Base-by-base conservation (phyloP, 495 filamentous ascomycete genomes). In the Clavariopsis aquatica region DNA sequence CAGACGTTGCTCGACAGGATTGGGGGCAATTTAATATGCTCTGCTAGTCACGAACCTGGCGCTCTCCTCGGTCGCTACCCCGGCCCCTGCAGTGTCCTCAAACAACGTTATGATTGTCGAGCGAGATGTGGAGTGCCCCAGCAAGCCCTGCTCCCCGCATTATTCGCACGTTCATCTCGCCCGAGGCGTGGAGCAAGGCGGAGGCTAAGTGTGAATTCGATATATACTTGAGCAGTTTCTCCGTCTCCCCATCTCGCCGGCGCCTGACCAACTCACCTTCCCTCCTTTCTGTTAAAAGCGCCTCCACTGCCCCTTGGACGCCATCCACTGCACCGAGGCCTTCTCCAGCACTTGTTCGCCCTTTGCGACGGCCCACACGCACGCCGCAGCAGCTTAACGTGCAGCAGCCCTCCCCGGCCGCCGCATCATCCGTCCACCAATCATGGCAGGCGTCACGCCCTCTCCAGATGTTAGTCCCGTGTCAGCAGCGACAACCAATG, bases 391-490 rank as follows among this genome's bases (percentile, higher is more conserved):
- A 63, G 29, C 51, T 43, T 19, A 34, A 34, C 36, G 45, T 69
- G 61, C 66, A 69, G 57, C 58, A n/a, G n/a, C 47, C 15, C 52
- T 29, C 57, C 38, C 60, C 26, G 38, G 60, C 36, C 52, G 49
- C 59, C 26, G 52, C 38, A 12, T n/a, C 43, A n/a, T 46, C 58
- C 46, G 63, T 55, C 62, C 51, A 51, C 68, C 68, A 70, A 71
- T 69, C 60, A 71, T 71, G 69, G 65, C 60, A 19, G 45, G 41
- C 51, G 62, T 69, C 36, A 68, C 69, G 29, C 69, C 65, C 8
- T 71, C 69, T 64, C 69, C 69, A 71, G 69, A 69, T 62, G 60
- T 68, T 60, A 71, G 69, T 68, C 69, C 69, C 53, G 65, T 68
- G 65, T 71, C 69, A 69, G 69, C 65, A 64, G 65, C 69, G 34